A percentile compares a stretch with the other conserved stretches of the same genome.
Conservation (phyloP, 257 asterid genomes). For the Solanum rostratum region DNA sequence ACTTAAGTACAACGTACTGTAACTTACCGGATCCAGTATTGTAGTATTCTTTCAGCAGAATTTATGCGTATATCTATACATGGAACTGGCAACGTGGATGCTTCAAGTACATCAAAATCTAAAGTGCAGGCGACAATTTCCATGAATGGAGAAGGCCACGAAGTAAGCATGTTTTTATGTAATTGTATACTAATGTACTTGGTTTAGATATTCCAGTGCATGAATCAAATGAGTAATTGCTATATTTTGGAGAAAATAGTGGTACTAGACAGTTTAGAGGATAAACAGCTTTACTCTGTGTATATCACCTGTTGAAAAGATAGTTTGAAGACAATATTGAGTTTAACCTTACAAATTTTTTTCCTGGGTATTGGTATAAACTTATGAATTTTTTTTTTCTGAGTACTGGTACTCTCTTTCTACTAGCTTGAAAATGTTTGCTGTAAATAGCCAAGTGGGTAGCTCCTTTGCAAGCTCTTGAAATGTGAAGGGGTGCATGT, state of each 20-base stretch:
- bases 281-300: not conserved
- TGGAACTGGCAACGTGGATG: constrained; percentile 47
- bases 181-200: not conserved
- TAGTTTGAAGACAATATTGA: not conserved
- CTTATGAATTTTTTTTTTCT: not conserved
- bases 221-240: not conserved
- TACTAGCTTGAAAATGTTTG: not conserved
- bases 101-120: constrained; percentile 22
- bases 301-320: not conserved
- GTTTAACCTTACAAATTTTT: not conserved
- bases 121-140: constrained; percentile 19
- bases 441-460: not conserved
- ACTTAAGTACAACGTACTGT: constrained; percentile 10
- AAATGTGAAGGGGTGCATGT: not conserved
- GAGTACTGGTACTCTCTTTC: not conserved
- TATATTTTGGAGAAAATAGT: not conserved
- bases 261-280: not conserved
- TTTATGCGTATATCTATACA: constrained; percentile 71
- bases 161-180: constrained; percentile 35
- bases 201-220: not conserved
- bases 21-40: constrained; percentile 72
- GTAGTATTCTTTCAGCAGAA: constrained; percentile 99
- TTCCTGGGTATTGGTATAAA: not conserved
- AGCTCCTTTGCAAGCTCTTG: not conserved
- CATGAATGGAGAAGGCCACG: constrained; percentile 46